Evolutionary conservation across 257 asterid genomes (phyloP).

Genomic region (Nicotiana tabacum): DNA sequence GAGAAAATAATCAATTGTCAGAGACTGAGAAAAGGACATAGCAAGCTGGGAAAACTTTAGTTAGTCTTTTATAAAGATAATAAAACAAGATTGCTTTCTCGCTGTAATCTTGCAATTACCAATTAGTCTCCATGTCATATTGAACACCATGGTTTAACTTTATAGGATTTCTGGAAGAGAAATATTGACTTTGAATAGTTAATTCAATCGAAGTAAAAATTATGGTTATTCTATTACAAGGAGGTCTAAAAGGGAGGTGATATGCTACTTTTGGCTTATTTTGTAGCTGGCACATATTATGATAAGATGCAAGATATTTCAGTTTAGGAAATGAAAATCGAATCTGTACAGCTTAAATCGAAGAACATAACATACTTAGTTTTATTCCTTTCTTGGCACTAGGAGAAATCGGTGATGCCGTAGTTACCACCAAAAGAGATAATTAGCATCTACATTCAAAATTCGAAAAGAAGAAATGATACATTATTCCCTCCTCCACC

Average conservation of each 20-base stretch:
- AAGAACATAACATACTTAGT: background rate
- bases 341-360: background rate
- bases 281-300: too few species aligned
- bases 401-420: background rate
- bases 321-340: background rate
- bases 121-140: too few species aligned
- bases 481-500: constrained; percentile 4
- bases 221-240: too few species aligned
- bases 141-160: too few species aligned
- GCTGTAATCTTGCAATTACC: background rate
- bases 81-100: background rate
- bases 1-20: background rate
- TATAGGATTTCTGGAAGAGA: too few species aligned
- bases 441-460: background rate
- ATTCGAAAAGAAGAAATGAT: background rate
- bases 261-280: too few species aligned
- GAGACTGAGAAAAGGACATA: background rate
- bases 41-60: background rate
- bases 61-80: too few species aligned
- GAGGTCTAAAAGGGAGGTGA: too few species aligned
- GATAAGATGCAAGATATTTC: background rate
- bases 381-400: background rate
- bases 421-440: background rate
- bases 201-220: too few species aligned
- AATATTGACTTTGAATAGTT: too few species aligned